phyloP scores from a whole-genome alignment of 1,284 basidiomycete genomes.

The Ganoderma sp. region DNA sequence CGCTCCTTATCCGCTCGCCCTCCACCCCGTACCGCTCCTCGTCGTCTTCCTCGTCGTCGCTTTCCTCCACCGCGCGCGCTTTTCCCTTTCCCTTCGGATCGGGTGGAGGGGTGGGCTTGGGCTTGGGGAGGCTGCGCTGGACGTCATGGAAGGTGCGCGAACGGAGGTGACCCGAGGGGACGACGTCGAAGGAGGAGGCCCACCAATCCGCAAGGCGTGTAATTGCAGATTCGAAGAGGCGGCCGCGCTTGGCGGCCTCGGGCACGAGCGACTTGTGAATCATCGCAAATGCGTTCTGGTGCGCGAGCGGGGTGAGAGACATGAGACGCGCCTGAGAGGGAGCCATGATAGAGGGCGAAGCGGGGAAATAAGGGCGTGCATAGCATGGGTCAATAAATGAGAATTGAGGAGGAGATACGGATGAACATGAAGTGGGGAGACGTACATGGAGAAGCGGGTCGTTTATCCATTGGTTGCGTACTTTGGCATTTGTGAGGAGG shows the following conservation, averaged over 20 bases:
- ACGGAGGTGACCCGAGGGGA: conserved; percentile 67
- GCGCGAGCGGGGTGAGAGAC: conserved; percentile 78
- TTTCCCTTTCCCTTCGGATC: conserved; percentile 43
- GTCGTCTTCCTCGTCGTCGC: conserved; percentile 54
- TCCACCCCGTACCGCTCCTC: conserved; percentile 40
- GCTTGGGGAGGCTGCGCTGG: conserved; percentile 49
- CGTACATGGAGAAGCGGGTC: conserved; percentile 82
- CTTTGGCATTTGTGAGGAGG: conserved; percentile 76
- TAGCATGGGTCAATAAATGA: background rate
- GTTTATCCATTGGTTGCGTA: conserved; percentile 88
- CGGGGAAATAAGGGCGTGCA: background rate
- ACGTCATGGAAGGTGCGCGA: conserved; percentile 79
- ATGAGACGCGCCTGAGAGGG: conserved; percentile 77
- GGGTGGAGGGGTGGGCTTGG: conserved; percentile 39
- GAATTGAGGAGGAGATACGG: background rate
- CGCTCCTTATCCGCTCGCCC: conserved; percentile 73
- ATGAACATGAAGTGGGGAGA: conserved; percentile 36
- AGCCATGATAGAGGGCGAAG: background rate
- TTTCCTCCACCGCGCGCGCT: conserved; percentile 25
- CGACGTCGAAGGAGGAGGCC: conserved; percentile 70
- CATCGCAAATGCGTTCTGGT: conserved; percentile 79
- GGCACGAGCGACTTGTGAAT: conserved; percentile 87
- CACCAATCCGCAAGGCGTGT: conserved; percentile 84
- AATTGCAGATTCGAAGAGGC: conserved; percentile 84
- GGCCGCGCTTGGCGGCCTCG: conserved; percentile 78